Base-by-base conservation (phyloP, 2,329 filamentous ascomycete species). In the Diplocarpon rosae region DNA sequence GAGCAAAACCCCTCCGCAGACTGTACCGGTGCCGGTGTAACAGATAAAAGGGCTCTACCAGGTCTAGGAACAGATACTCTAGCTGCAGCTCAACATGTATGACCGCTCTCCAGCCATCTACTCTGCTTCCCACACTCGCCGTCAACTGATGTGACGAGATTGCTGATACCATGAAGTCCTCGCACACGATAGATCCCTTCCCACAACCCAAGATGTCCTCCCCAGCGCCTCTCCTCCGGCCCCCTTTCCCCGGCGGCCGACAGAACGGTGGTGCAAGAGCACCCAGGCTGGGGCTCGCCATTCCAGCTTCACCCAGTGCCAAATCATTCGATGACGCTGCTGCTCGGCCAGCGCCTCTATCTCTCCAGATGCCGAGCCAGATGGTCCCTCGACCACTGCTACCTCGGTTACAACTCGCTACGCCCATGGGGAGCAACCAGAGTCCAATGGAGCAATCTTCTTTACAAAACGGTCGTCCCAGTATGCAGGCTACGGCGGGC, bases 361-460 rank as follows among this genome's bases (percentile, higher is more conserved):
- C 56, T 11, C 42, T 59, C 30, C 55, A 60, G 37, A 60, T 59
- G 60, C 50, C 59, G 49, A 51, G 56, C 24, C 49, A 59, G 52
- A 51, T 57, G 42, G 37, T 48, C 24, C 48, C 56, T 20, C 51
- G 59, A 42, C 81, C 85, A 17, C 69, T 78, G 17, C 77, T 85
- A 24, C 88, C 88, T n/a, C 81, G 82, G 47, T 72, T 95, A 37
- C 83, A 86, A 57, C 73, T 95, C 15, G 85, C 85, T 13, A 95
- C 90, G 1, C 90, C 90, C 2, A 88, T 87, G 81, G 87, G 87
- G 47, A 86, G 79, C 61, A 80, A 79, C 50, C 73, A 77, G 43
- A 76, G 78, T 8, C 83, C 86, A 5, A 81, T 88, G 59, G 83
- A 78, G 65, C 78, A 75, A 63, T 30, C 39, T n/a, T 42, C 42